Evolutionary conservation across 768 basidiomycete species (phyloP).

Genomic region (Panus rudis): DNA sequence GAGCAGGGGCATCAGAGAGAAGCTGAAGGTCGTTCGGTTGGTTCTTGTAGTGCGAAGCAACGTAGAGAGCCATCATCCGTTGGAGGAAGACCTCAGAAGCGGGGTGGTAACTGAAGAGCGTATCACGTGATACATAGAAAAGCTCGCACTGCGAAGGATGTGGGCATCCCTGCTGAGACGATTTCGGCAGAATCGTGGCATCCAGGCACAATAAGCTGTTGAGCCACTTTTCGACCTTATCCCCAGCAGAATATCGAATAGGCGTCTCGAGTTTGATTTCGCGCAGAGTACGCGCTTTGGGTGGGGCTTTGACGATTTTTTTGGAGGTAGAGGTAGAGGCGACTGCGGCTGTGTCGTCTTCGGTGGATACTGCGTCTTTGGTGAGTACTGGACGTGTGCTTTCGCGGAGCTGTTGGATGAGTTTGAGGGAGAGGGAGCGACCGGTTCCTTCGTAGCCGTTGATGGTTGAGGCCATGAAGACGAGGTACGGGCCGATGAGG

Average conservation of each 20-base stretch:
- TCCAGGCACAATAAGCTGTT: slow-evolving; percentile 87
- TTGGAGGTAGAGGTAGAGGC: slow-evolving; percentile 36
- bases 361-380: slow-evolving; percentile 40
- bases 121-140: slow-evolving; percentile 93
- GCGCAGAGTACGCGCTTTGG: slow-evolving; percentile 70
- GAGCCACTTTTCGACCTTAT: slow-evolving; percentile 92
- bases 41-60: slow-evolving; percentile 98
- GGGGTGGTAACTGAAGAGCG: slow-evolving; percentile 94
- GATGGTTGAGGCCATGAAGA: slow-evolving; percentile 99
- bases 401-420: slow-evolving; percentile 94
- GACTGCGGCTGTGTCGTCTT: slow-evolving; percentile 35
- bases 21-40: slow-evolving; percentile 98
- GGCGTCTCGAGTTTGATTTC: slow-evolving; percentile 95
- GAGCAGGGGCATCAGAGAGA: slow-evolving; percentile 93
- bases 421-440: slow-evolving; percentile 95
- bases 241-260: slow-evolving; percentile 83
- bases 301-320: slow-evolving; percentile 48
- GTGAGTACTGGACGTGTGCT: slow-evolving; percentile 74
- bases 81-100: slow-evolving; percentile 97
- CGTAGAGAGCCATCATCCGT: slow-evolving; percentile 97
- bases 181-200: slow-evolving; percentile 56
- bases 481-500: slow-evolving; percentile 92
- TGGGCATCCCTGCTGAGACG: slow-evolving; percentile 71
- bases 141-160: slow-evolving; percentile 92
- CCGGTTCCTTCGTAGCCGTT: slow-evolving; percentile 99